A percentile compares a stretch with the other conserved stretches of the same genome.
Conservation (phyloP, 176 grass and related monocot genomes). For the Carex littledalei region DNA sequence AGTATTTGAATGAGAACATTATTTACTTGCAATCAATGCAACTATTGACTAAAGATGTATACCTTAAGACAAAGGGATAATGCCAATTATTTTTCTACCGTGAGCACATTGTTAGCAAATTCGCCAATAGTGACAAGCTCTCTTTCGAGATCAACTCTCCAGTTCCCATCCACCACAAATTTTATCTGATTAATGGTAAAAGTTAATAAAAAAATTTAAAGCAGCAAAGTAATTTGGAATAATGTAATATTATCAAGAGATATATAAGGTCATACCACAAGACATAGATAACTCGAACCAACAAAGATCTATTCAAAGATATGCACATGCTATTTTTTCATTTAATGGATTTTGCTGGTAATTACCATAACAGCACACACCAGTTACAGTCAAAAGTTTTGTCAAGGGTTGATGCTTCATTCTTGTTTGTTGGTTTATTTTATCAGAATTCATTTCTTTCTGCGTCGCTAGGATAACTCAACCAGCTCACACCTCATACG, state of each 20-base stretch:
- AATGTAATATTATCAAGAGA: background rate
- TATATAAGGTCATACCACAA: background rate
- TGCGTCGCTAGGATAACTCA: background rate
- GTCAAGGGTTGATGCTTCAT: background rate
- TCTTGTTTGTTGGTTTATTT: background rate
- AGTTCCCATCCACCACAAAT: slow-evolving; percentile 41
- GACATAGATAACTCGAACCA: background rate
- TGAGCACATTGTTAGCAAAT: slow-evolving; percentile 44
- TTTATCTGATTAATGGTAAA: slow-evolving; percentile 37
- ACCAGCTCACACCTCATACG: background rate
- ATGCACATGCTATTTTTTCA: background rate
- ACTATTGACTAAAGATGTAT: background rate
- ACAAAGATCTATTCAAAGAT: background rate
- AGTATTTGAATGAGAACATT: background rate
- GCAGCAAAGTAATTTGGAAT: background rate
- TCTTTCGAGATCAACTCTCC: slow-evolving; percentile 33
- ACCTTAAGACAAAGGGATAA: background rate
- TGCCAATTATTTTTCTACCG: slow-evolving; percentile 22
- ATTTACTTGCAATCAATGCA: background rate
- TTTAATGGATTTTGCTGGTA: background rate
- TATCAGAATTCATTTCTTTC: background rate
- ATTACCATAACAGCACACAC: background rate
- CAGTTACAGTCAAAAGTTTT: background rate
- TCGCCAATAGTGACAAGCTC: slow-evolving; percentile 18
- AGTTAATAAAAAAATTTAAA: background rate